Evolutionary conservation across 2,329 filamentous ascomycete species (phyloP).

Genomic region (Exophiala dermatitidis): DNA sequence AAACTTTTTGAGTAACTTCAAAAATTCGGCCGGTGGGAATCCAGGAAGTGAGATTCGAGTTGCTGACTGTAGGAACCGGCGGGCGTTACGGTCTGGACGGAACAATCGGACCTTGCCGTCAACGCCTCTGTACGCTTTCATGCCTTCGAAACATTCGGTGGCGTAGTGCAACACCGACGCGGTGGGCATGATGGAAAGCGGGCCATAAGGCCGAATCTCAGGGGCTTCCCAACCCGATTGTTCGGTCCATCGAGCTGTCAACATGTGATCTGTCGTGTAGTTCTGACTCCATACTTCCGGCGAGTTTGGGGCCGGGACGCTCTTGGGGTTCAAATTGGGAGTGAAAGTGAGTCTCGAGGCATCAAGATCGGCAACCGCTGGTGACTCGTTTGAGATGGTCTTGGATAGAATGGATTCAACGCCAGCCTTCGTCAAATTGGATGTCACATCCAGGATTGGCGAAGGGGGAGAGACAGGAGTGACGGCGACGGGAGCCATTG

Average conservation of each 20-base stretch:
- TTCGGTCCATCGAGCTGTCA: slow-evolving; percentile 62
- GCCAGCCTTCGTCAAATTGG: slow-evolving; percentile 24
- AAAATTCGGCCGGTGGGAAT: slow-evolving; percentile 64
- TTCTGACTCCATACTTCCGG: slow-evolving; percentile 36
- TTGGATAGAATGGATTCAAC: slow-evolving; percentile 20
- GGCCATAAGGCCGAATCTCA: slow-evolving; percentile 68
- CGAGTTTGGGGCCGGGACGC: slow-evolving; percentile 36
- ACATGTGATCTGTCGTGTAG: slow-evolving; percentile 77
- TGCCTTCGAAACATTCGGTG: slow-evolving; percentile 83
- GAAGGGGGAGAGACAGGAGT: slow-evolving; percentile 17
- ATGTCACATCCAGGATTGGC: slow-evolving; percentile 19
- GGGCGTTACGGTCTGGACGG: slow-evolving; percentile 66
- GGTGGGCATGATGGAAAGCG: slow-evolving; percentile 70
- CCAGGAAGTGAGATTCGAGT: slow-evolving; percentile 65
- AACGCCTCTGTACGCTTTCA: slow-evolving; percentile 63
- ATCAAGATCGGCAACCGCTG: slow-evolving; percentile 32
- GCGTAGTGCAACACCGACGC: slow-evolving; percentile 80
- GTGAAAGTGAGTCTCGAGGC: slow-evolving; percentile 37
- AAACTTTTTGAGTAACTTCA: slow-evolving; percentile 65
- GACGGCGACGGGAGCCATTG: slow-evolving; percentile 23
- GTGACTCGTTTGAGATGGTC: slow-evolving; percentile 14
- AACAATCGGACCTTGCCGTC: slow-evolving; percentile 70
- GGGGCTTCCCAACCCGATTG: slow-evolving; percentile 65
- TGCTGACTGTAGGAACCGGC: slow-evolving; percentile 51
- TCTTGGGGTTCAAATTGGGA: slow-evolving; percentile 31